Conservation (phyloP, 1,284 basidiomycete species). For the Fomitopsis pinicola region DNA sequence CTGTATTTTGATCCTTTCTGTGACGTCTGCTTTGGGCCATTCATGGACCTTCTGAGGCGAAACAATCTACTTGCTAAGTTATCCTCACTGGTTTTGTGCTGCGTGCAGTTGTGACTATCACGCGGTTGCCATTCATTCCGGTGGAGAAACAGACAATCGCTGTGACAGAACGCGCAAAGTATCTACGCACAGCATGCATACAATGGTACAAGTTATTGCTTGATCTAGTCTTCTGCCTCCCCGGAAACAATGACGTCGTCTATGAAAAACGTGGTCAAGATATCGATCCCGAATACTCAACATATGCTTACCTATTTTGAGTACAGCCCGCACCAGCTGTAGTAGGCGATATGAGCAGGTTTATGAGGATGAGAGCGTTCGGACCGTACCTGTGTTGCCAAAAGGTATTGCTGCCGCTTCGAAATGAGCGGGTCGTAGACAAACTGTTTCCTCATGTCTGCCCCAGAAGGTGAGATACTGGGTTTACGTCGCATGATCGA, state of each 20-base stretch:
- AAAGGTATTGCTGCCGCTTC: conserved; percentile 94
- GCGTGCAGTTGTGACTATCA: too few relatives aligned
- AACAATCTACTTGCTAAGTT: neutral
- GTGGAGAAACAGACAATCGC: too few relatives aligned
- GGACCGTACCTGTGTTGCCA: conserved; percentile 87
- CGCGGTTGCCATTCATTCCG: too few relatives aligned
- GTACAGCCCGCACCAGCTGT: conserved; percentile 65
- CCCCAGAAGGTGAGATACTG: neutral
- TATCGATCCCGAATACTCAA: neutral
- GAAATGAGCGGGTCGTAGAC: conserved; percentile 97
- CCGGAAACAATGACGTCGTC: conserved; percentile 67
- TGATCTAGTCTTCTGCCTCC: conserved; percentile 49
- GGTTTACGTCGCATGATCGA: neutral
- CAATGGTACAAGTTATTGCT: neutral
- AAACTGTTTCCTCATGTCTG: conserved; percentile 97
- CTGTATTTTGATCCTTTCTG: conserved; percentile 3
- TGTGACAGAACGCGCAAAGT: too few relatives aligned
- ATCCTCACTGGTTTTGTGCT: neutral
- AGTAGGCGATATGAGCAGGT: neutral
- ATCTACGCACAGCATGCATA: neutral
- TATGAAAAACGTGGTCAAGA: conserved; percentile 19
- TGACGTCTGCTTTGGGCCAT: neutral
- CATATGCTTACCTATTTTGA: conserved; percentile 60
- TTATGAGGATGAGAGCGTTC: neutral
- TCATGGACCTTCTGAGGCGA: neutral